These are phyloP conservation scores for Plasmodium reichenowi DNA, from an alignment of 169 alveolate genomes.

Conservation along the genomic window DNA sequence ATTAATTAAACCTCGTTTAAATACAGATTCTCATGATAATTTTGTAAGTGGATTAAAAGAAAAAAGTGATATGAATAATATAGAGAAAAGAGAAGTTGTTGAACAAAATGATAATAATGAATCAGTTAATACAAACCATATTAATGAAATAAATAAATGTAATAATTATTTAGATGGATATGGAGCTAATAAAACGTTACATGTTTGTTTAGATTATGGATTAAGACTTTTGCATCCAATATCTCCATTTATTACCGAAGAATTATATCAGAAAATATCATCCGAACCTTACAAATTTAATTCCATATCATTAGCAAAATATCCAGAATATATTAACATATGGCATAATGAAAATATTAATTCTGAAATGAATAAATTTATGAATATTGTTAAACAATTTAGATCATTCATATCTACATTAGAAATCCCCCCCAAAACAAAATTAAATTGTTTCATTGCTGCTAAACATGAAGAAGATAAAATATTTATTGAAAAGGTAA, in stretches of 20 bases:
- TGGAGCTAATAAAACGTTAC: constrained; percentile 82
- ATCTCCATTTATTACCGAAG: constrained; percentile 98
- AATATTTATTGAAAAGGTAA: constrained; percentile 73
- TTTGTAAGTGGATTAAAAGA: constrained; percentile 3
- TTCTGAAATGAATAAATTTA: constrained; percentile 72
- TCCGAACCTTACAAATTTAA: constrained; percentile 71
- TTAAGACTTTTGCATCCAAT: constrained; percentile 96
- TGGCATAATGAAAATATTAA: constrained; percentile 72
- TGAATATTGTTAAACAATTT: constrained; percentile 81
- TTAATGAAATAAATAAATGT: constrained; percentile 43
- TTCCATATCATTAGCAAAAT: constrained; percentile 81
- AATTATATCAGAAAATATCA: constrained; percentile 95
- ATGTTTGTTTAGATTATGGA: constrained; percentile 88
- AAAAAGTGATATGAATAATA: constrained; percentile 2
- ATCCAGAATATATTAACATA: constrained; percentile 74
- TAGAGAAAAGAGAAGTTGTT: constrained; percentile 31
- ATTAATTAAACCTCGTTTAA: constrained; percentile 90
- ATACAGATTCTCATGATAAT: constrained; percentile 13
- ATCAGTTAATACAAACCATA: constrained; percentile 81
- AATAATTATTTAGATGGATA: background rate
- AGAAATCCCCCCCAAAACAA: constrained; percentile 85
- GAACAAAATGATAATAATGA: background rate
- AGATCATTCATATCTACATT: constrained; percentile 85
- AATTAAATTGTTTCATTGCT: constrained; percentile 80
- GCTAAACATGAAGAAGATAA: constrained; percentile 77